Evolutionary conservation across 495 filamentous ascomycete genomes (phyloP).

Genomic region (Aspergillus sclerotioniger): DNA sequence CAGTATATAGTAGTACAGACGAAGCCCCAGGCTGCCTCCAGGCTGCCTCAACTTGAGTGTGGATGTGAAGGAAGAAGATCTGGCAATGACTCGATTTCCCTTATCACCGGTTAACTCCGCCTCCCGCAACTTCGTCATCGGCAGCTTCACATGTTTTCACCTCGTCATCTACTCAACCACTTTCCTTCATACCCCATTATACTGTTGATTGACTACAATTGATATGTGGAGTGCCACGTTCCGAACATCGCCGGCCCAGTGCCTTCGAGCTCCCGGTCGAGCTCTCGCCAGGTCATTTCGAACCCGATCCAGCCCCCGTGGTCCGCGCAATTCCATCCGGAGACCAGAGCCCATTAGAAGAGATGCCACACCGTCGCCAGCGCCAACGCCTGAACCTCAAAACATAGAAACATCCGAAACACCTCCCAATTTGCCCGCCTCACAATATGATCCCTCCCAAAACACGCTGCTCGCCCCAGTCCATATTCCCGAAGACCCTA

Average conservation of each 20-base stretch:
- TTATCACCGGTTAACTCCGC: conserved; percentile 41
- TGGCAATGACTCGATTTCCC: neutral
- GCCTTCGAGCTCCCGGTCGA: conserved; percentile 23
- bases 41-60: neutral
- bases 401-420: conserved; percentile 9
- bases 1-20: no score
- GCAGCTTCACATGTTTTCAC: neutral
- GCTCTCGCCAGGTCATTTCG: conserved; percentile 33
- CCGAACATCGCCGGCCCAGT: conserved; percentile 23
- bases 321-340: conserved; percentile 33
- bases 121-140: conserved; percentile 27
- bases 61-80: neutral
- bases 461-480: conserved; percentile 54
- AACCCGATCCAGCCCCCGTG: conserved; percentile 25
- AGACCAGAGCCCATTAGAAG: conserved; percentile 25
- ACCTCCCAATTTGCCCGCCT: conserved; percentile 12
- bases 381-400: conserved; percentile 6
- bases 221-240: conserved; percentile 35
- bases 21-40: no score
- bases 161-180: neutral
- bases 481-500: conserved; percentile 60
- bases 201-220: neutral
- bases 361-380: conserved; percentile 8
- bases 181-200: neutral
- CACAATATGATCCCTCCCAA: conserved; percentile 38